Conservation (phyloP, 306 rosid species). For the Ormosia semicastrata region DNA sequence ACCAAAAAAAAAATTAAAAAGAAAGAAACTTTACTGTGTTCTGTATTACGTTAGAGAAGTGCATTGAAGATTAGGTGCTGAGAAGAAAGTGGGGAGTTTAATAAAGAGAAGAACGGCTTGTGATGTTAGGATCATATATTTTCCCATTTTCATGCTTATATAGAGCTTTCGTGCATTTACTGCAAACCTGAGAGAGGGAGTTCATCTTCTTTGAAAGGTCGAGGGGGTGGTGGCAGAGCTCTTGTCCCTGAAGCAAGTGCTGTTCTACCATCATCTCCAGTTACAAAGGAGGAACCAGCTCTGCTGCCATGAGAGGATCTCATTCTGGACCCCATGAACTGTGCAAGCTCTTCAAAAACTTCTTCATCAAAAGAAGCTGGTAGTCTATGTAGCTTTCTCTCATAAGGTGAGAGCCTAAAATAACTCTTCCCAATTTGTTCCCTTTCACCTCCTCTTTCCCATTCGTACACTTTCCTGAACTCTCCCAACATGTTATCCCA, state of each 20-base stretch:
- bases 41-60: not conserved
- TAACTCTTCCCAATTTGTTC: slow-evolving; percentile 89
- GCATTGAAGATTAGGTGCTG: slow-evolving; percentile 4
- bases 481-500: slow-evolving; percentile 99
- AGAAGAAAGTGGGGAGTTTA: not conserved
- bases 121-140: not conserved
- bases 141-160: not conserved
- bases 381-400: slow-evolving; percentile 84
- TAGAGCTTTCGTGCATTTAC: not conserved
- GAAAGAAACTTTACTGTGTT: not conserved
- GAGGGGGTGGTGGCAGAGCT: slow-evolving; percentile 54
- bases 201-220: slow-evolving; percentile 69
- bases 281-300: slow-evolving; percentile 33
- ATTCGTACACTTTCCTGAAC: slow-evolving; percentile 89
- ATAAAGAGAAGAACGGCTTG: not conserved
- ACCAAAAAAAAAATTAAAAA: not conserved
- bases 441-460: slow-evolving; percentile 93
- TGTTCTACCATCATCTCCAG: slow-evolving; percentile 42
- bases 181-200: slow-evolving; percentile 54
- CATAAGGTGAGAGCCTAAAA: slow-evolving; percentile 93
- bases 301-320: slow-evolving; percentile 58
- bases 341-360: slow-evolving; percentile 90
- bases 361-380: slow-evolving; percentile 98
- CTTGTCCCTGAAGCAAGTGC: slow-evolving; percentile 22
- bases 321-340: slow-evolving; percentile 86